Evolutionary conservation across 768 basidiomycete genomes (phyloP), one percentile per base, ranked within the genome.

Genomic region (Hypholoma fasciculare): DNA sequence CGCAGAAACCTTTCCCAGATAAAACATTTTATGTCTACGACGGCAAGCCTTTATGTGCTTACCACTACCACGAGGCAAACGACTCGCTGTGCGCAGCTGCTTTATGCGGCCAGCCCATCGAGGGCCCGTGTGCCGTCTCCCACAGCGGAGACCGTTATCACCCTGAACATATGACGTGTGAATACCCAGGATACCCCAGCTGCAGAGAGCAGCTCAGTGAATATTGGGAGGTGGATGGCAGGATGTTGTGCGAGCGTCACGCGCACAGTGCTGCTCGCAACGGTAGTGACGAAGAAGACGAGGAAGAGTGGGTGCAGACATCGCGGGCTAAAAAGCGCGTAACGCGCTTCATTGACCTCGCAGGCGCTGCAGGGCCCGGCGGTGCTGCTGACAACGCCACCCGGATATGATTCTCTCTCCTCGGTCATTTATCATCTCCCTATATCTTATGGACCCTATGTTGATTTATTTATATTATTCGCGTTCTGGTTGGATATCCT

Each of bases 21-120:
- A 90, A 89, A 70, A 84, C 86, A 11, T 97, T 98, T 72, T 97
- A 96, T 70, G 93, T 97, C 47, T 86, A 87, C 63, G 92, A 90
- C 66, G 92, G 93, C 54, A 92, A 90, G 67, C 95, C 96, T 1
- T 86, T 89, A 67, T 98, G 96, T 68, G 90, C 87, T 36, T 91
- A 91, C 67, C 94, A 96, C 71, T 97, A 97, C 70, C 94, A 96
- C 72, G 90, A 94, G 73, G 87, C 87, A 47, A 96, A 96, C 73
- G 82, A 89, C 63, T 95, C 94, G 11, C 79, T 98, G 0, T 98
- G 95, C 65, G 85, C 92, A 9, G 85, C 91, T 2, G 69, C 82
- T 12, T 77, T 76, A 16, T 98, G 95, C 70, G 88, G 90, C 3
- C 84, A 89, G 70, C 95, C 95, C 5, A 94, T 98, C 62, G 95